phyloP scores from a whole-genome alignment of 805 yeast species.

The Ogataea methanolica region DNA sequence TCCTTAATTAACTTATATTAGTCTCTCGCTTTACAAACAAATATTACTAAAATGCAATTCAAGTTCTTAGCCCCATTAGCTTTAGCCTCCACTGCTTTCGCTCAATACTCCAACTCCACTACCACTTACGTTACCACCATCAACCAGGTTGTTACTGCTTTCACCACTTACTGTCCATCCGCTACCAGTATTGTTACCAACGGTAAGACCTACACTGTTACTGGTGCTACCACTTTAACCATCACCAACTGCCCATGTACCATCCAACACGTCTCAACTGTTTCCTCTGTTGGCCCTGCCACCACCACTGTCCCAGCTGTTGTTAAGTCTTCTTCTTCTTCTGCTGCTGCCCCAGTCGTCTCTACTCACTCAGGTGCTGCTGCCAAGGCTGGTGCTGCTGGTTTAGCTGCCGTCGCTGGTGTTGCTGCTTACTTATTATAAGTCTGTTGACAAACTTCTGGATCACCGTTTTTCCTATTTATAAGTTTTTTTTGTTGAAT shows the following conservation, averaged over 20 bases:
- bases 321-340: constrained; percentile 11
- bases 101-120: constrained; percentile 42
- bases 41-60: constrained; percentile 31
- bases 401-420: constrained; percentile 35
- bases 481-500: background rate
- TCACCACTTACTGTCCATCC: constrained; percentile 80
- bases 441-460: constrained; percentile 13
- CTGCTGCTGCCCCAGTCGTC: constrained; percentile 17
- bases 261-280: constrained; percentile 27
- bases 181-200: constrained; percentile 64
- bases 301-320: no score
- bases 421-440: constrained; percentile 37
- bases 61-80: constrained; percentile 30
- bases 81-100: constrained; percentile 38
- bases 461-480: background rate
- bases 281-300: constrained; percentile 18
- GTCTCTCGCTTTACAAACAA: constrained; percentile 28
- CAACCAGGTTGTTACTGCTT: constrained; percentile 57
- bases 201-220: constrained; percentile 67
- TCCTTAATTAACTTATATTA: constrained; percentile 5
- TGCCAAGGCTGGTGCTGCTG: constrained; percentile 35
- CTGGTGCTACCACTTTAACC: constrained; percentile 77
- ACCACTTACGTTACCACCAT: constrained; percentile 41
- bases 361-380: constrained; percentile 29
- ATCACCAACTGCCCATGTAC: constrained; percentile 88